phyloP scores from a whole-genome alignment of 352 stramenopile genomes.

The Phytopythium oedochilum region DNA sequence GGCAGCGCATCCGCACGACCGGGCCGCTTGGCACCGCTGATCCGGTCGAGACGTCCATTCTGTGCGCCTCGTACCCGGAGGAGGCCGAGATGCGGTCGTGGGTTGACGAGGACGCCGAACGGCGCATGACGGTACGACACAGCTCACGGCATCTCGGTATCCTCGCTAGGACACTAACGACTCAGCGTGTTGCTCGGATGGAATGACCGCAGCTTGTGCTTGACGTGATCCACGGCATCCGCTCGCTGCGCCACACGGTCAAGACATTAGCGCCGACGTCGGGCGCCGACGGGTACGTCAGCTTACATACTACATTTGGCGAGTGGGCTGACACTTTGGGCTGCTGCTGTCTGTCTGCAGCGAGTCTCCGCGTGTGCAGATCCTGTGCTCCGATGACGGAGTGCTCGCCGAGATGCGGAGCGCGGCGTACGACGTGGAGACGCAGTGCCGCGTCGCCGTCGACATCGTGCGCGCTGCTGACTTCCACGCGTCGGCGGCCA shows the following conservation, averaged over 20 bases:
- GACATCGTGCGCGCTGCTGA: conserved; percentile 9
- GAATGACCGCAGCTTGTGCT: conserved; percentile 49
- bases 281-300: conserved; percentile 11
- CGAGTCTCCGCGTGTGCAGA: conserved; percentile 5
- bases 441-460: conserved; percentile 33
- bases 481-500: conserved; percentile 4
- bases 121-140: conserved; percentile 74
- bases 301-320: too few species aligned
- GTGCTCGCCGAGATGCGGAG: conserved; percentile 28
- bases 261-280: conserved; percentile 62
- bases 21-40: conserved; percentile 26
- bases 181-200: background rate
- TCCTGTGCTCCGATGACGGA: conserved; percentile 27
- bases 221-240: conserved; percentile 91
- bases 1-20: conserved; percentile 54
- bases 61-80: conserved; percentile 81
- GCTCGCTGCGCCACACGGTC: conserved; percentile 87
- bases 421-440: conserved; percentile 36
- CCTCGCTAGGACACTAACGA: background rate
- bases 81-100: conserved; percentile 74
- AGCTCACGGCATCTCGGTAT: background rate
- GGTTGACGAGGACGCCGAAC: conserved; percentile 79
- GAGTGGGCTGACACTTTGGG: background rate
- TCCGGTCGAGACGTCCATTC: conserved; percentile 41
- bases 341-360: background rate